These are phyloP conservation scores for Aspergillus cavernicola DNA, from an alignment of 495 filamentous ascomycete species.

Conservation along the genomic window DNA sequence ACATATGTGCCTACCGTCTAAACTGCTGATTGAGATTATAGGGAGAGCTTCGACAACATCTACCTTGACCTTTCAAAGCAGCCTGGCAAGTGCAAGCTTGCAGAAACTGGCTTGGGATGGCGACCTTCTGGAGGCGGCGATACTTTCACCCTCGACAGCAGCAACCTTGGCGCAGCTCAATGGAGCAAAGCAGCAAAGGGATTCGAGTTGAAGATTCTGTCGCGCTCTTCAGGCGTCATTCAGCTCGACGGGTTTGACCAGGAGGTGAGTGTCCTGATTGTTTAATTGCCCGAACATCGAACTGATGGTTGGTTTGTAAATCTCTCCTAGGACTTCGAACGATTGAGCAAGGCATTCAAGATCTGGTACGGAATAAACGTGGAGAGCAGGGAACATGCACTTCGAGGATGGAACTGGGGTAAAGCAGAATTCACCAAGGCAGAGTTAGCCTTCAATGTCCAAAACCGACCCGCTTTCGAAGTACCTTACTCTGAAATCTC, in stretches of 20 bases:
- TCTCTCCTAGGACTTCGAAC: slow-evolving; percentile 76
- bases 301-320: neutral
- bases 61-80: slow-evolving; percentile 90
- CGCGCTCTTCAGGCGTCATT: slow-evolving; percentile 76
- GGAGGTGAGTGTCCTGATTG: slow-evolving; percentile 57
- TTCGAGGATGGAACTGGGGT: slow-evolving; percentile 99
- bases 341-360: slow-evolving; percentile 86
- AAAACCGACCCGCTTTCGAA: slow-evolving; percentile 95
- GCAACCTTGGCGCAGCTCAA: slow-evolving; percentile 78
- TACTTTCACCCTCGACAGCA: slow-evolving; percentile 82
- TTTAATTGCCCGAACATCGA: neutral
- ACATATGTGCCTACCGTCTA: slow-evolving; percentile 4
- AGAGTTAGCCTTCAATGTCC: slow-evolving; percentile 93
- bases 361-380: slow-evolving; percentile 93
- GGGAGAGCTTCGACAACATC: slow-evolving; percentile 95
- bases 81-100: slow-evolving; percentile 86
- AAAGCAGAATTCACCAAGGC: slow-evolving; percentile 96
- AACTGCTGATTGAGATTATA: slow-evolving; percentile 30
- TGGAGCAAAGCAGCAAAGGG: slow-evolving; percentile 94
- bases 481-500: slow-evolving; percentile 96
- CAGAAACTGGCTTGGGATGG: slow-evolving; percentile 91
- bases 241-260: slow-evolving; percentile 94
- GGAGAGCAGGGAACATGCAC: slow-evolving; percentile 85
- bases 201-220: slow-evolving; percentile 86
- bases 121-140: slow-evolving; percentile 83